A percentile compares a stretch with the other conserved stretches of the same genome.
Evolutionary conservation across 805 yeast species (phyloP).

Genomic region (Clavispora phyllophila): DNA sequence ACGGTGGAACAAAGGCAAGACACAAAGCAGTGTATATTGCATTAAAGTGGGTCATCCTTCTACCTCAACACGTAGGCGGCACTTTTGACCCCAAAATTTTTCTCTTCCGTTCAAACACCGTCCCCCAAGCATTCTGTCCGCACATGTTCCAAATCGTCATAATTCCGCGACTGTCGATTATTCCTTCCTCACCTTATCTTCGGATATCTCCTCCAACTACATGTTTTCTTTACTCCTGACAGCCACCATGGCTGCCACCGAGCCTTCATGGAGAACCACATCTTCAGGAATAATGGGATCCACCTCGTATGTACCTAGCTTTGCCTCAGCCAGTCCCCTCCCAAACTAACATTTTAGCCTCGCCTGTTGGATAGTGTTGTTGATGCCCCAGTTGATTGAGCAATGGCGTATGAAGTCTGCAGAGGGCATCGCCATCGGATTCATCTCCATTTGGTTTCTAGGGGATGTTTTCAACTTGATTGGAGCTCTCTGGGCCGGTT

Average conservation of each 20-base stretch:
- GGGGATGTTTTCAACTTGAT: constrained; percentile 66
- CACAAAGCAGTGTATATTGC: too few relatives aligned
- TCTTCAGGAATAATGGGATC: constrained; percentile 66
- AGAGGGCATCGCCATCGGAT: constrained; percentile 69
- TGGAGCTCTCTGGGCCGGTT: constrained; percentile 67
- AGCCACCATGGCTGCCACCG: neutral
- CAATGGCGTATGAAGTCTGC: constrained; percentile 74
- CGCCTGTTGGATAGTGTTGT: constrained; percentile 75
- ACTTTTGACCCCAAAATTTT: too few relatives aligned
- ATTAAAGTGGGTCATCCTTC: too few relatives aligned
- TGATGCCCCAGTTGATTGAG: constrained; percentile 73
- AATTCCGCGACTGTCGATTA: neutral
- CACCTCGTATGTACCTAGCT: constrained; percentile 38
- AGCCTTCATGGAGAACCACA: constrained; percentile 27
- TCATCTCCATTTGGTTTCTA: constrained; percentile 62
- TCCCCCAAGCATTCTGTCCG: neutral
- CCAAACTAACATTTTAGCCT: constrained; percentile 29
- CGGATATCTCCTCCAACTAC: neutral
- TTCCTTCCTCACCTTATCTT: neutral
- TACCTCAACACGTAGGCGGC: too few relatives aligned
- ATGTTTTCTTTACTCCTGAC: constrained; percentile 3
- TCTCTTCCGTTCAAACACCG: neutral
- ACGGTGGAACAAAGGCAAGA: neutral
- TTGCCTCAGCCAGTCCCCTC: neutral
- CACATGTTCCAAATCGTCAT: neutral